Conservation (phyloP, 2,329 filamentous ascomycete species). For the Fonsecaea pugnacius region DNA sequence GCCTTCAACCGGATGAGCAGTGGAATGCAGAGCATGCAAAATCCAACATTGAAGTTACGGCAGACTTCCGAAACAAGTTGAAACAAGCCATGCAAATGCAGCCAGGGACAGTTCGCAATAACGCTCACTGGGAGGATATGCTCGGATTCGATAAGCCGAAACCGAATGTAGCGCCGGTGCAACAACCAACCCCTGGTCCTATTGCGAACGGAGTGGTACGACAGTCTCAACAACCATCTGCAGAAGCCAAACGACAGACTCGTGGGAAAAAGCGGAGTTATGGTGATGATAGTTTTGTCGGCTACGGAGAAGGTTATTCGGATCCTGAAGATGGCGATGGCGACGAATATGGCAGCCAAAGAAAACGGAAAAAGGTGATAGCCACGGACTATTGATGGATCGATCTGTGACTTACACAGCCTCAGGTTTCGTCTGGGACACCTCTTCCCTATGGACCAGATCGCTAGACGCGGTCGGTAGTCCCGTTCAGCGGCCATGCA, state of each 20-base stretch:
- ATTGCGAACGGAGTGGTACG: constrained; percentile 34
- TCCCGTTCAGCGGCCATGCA: background rate
- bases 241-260: constrained; percentile 50
- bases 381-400: constrained; percentile 15
- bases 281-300: constrained; percentile 57
- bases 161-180: constrained; percentile 40
- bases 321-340: constrained; percentile 55
- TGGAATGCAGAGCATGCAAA: constrained; percentile 56
- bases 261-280: constrained; percentile 55
- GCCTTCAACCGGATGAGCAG: constrained; percentile 55
- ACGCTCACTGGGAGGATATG: constrained; percentile 55
- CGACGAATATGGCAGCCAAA: constrained; percentile 31
- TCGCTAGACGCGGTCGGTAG: constrained; percentile 18
- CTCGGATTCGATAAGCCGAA: constrained; percentile 51
- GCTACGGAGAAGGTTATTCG: constrained; percentile 56
- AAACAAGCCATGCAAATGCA: constrained; percentile 55
- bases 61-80: constrained; percentile 47
- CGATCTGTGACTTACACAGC: constrained; percentile 13
- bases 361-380: constrained; percentile 28
- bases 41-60: constrained; percentile 52
- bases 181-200: constrained; percentile 36
- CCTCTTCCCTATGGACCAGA: constrained; percentile 24
- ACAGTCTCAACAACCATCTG: constrained; percentile 36
- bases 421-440: constrained; percentile 24
- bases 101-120: constrained; percentile 51